Base-by-base conservation (phyloP, 768 basidiomycete genomes). In the Floccularia luteovirens region DNA sequence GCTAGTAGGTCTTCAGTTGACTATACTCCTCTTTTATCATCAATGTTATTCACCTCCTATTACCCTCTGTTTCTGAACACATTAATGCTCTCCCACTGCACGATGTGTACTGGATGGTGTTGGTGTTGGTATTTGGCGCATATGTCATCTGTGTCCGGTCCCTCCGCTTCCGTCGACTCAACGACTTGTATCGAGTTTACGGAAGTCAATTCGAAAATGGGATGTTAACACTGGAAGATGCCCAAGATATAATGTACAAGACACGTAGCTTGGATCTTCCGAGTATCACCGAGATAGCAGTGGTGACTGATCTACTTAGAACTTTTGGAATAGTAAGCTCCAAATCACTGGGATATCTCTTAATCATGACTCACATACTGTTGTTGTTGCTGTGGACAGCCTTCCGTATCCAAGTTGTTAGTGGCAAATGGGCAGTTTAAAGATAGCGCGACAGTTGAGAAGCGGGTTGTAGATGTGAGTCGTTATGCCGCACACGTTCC, bases 291-390 rank as follows among this genome's bases (percentile, higher is more conserved):
- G 3, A 39, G 52, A 12, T 73, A 64, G 50, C 70, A 0, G 31
- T 69, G 23, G 55, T 66, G 1, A 70, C 75, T 50, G 74, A 72
- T 2, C 47, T 76, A 43, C 74, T 75, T 61, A 74, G 72, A 53
- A 74, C 73, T 2, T 74, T 70, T 50, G 68, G 48, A 2, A 62
- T 72, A 39, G 72, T 74, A 42, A 45, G 67, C 59, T n/a, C n/a
- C n/a, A n/a, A n/a, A n/a, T n/a, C n/a, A n/a, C n/a, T n/a, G n/a
- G n/a, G n/a, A n/a, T n/a, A n/a, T n/a, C n/a, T n/a, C n/a, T n/a
- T n/a, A n/a, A n/a, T n/a, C n/a, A n/a, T n/a, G n/a, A n/a, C n/a
- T n/a, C n/a, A n/a, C n/a, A n/a, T n/a, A n/a, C n/a, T n/a, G n/a
- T n/a, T 14, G 19, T 3, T 32, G 16, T 17, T 31, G n/a, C 12